Evolutionary conservation across 495 filamentous ascomycete species (phyloP), one percentile per base, ranked within the genome.

Genomic region (Xylaria sp.): DNA sequence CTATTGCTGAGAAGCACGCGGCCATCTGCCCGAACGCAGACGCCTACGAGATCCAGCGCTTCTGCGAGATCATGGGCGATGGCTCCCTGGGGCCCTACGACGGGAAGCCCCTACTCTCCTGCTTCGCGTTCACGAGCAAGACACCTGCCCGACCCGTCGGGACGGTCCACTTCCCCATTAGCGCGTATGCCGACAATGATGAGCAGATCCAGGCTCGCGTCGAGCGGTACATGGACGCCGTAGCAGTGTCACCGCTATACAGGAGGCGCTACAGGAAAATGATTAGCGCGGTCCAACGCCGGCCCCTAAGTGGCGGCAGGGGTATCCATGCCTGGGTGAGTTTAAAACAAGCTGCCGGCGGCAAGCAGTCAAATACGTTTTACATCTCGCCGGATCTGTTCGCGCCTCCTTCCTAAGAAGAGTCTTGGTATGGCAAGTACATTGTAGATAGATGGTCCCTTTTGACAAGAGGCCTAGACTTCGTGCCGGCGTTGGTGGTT

Each of bases 321-420:
- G 64, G 68, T 29, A 71, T 73, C 17, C 72, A 73, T 73, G 68
- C 72, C 17, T 73, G 72, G 72, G 72, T 73, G 59, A 71, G 72
- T 35, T 24, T 73, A 41, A 68, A 73, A 62, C 72, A 71, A 43
- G 15, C 53, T n/a, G 52, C 72, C 17, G 72, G 62, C 31, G 72
- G 72, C 14, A 73, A 52, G 43, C 19, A 21, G 68, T 64, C 65
- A 29, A 73, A 73, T 57, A 71, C 72, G 15, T 68, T 73, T 48
- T 68, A 58, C 53, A 44, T 70, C 24, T 73, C 62, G 11, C 48
- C 64, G 15, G 64, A 67, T 43, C n/a, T 67, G 5, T 67, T 67
- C n/a, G 43, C 63, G 29, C 55, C 64, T 46, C 4, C 17, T 37
- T 31, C 26, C 26, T 55, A 31, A 55, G 33, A 37, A 37, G 0